Conservation (phyloP, 768 basidiomycete species). For the Coprinopsis strossmayeri region DNA sequence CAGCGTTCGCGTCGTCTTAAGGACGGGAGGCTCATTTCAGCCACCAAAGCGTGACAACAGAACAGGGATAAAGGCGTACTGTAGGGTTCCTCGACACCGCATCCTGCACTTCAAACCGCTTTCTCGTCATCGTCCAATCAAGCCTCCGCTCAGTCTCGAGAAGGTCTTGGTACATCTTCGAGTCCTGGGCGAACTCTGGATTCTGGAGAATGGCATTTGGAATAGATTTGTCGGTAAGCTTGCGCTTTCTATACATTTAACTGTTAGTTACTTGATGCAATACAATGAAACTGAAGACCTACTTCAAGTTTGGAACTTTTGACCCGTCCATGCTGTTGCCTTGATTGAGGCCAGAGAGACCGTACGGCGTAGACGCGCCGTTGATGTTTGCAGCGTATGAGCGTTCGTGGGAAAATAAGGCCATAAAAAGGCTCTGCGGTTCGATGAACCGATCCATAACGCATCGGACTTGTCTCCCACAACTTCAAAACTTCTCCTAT, state of each 20-base stretch:
- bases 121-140: conserved; percentile 93
- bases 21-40: neutral
- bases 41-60: too few relatives aligned
- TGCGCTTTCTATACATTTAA: conserved; percentile 54
- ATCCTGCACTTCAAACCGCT: conserved; percentile 87
- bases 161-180: conserved; percentile 79
- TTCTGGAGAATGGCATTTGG: conserved; percentile 71
- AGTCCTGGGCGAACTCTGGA: conserved; percentile 74
- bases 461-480: too few relatives aligned
- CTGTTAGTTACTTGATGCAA: conserved; percentile 1
- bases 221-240: conserved; percentile 73
- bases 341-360: neutral
- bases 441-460: too few relatives aligned
- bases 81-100: conserved; percentile 69
- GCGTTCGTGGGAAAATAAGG: neutral
- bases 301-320: conserved; percentile 32
- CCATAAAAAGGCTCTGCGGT: neutral
- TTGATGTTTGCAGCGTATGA: too few relatives aligned
- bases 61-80: conserved; percentile 30
- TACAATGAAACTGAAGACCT: neutral
- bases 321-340: conserved; percentile 25
- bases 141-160: conserved; percentile 85
- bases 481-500: too few relatives aligned
- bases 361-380: neutral
- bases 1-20: conserved; percentile 73